These are phyloP conservation scores for Domatiomyces globalis DNA, from an alignment of 2,329 filamentous ascomycete species.

Conservation along the genomic window DNA sequence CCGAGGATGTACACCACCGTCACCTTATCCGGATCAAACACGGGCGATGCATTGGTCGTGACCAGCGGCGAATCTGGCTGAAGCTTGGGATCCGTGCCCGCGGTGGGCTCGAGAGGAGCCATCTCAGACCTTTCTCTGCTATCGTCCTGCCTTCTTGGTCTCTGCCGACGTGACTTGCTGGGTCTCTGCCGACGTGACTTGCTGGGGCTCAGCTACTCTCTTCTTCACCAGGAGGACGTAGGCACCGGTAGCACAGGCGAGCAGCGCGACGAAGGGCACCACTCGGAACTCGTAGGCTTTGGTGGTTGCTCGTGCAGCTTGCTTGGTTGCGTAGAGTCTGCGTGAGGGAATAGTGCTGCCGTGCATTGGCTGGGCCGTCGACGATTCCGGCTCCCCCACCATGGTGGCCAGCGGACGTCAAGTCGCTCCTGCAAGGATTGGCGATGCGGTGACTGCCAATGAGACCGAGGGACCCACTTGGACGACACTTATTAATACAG, in stretches of 20 bases:
- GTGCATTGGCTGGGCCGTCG: background rate
- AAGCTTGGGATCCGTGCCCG: conserved; percentile 9
- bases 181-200: conserved; percentile 2
- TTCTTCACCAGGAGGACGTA: conserved; percentile 39
- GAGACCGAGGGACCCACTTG: background rate
- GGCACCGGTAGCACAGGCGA: conserved; percentile 34
- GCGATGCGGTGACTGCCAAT: background rate
- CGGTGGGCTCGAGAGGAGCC: conserved; percentile 12
- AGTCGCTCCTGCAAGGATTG: background rate
- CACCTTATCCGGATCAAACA: conserved; percentile 61
- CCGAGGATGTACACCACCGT: conserved; percentile 96
- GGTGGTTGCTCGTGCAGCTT: conserved; percentile 6
- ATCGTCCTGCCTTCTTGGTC: conserved; percentile 2
- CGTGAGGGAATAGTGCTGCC: background rate
- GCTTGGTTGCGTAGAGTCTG: background rate
- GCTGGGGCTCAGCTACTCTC: conserved; percentile 13
- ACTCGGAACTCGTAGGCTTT: conserved; percentile 16
- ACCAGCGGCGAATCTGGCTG: conserved; percentile 32
- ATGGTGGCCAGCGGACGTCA: background rate
- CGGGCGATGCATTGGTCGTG: conserved; percentile 46
- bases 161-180: conserved; percentile 1
- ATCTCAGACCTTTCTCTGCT: conserved; percentile 6
- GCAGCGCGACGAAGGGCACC: conserved; percentile 31
- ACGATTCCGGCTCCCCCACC: no score
- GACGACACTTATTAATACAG: background rate